A percentile compares a stretch with the other conserved stretches of the same genome.
phyloP scores from a whole-genome alignment of 1,284 basidiomycete genomes.

The Meira miltonrushii region DNA sequence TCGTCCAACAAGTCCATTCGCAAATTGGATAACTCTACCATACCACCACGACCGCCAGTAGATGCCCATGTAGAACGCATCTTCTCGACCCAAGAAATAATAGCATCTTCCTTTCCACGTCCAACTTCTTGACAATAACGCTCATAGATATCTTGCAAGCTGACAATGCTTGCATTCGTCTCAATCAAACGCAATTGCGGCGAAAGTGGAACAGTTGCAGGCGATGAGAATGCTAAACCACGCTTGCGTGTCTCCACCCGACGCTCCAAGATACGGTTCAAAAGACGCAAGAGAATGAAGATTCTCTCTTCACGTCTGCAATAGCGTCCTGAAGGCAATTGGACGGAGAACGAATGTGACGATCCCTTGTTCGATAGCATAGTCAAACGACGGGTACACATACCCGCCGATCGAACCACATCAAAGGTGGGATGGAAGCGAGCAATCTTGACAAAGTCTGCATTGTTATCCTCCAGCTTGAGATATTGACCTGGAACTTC shows the following conservation, averaged over 20 bases:
- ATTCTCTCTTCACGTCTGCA: conserved; percentile 88
- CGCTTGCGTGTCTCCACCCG: conserved; percentile 91
- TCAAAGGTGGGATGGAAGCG: conserved; percentile 89
- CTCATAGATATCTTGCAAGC: conserved; percentile 90
- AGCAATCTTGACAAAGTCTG: conserved; percentile 83
- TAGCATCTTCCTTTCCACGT: conserved; percentile 79
- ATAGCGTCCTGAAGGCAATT: conserved; percentile 79
- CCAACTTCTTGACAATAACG: conserved; percentile 73
- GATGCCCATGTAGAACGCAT: conserved; percentile 28
- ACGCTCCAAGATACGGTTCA: conserved; percentile 63
- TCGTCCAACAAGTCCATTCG: conserved; percentile 90
- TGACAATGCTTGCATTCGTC: conserved; percentile 84
- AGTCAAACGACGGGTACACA: conserved; percentile 83
- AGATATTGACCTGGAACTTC: conserved; percentile 98
- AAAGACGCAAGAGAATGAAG: conserved; percentile 83
- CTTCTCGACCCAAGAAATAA: conserved; percentile 51
- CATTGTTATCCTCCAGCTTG: conserved; percentile 73
- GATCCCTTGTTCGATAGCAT: conserved; percentile 91
- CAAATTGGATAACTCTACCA: conserved; percentile 64
- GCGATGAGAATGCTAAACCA: conserved; percentile 85
- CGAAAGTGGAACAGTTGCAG: conserved; percentile 77
- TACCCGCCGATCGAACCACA: conserved; percentile 73
- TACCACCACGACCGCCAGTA: conserved; percentile 20
- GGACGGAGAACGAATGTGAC: conserved; percentile 81
- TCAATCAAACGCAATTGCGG: conserved; percentile 80